Evolutionary conservation across 1,284 basidiomycete species (phyloP), one percentile per base, ranked within the genome.

Genomic region (Takashimella tepidaria): DNA sequence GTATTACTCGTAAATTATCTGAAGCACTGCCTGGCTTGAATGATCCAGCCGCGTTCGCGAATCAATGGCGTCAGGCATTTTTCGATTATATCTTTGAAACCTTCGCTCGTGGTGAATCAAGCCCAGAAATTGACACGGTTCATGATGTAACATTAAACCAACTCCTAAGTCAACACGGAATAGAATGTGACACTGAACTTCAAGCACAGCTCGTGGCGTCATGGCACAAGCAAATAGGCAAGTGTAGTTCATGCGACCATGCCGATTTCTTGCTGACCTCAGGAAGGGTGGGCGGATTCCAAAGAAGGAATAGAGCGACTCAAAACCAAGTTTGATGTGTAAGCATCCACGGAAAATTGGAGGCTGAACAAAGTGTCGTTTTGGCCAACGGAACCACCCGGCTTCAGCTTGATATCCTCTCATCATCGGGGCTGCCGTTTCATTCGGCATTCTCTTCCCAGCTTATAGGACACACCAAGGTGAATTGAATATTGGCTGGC

Each of bases 361-460:
- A n/a, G n/a, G n/a, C n/a, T n/a, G n/a, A n/a, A n/a, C n/a, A 44
- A 20, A 51, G 53, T 6, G 59, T 63, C 11, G 61, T 63, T 10
- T 47, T 63, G 13, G 61, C 61, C 12, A 63, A 63, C 40, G 61
- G 61, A 2, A 59, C 61, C 5, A 63, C 59, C 1, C 26, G 61
- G 40, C 43, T 63, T 12, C 61, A 63, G 53, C 53, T 63, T 6
- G 61, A 63, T 46, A 61, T 63, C 41, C 45, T 54, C 4, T 51
- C 50, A 19, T 63, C 59, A 19, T 54, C 61, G 11, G 40, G 48
- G 2, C 45, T 63, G n/a, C 59, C 59, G 11, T 63, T 63, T 45
- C 56, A 63, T 45, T 37, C 59, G 4, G 45, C 59, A 2, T 55
- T 63, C 45, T 61, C 59, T 16, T 63, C 61, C 25, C 61, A 63